phyloP scores from a whole-genome alignment of 345 rosid genomes.

The Balakata baccata region DNA sequence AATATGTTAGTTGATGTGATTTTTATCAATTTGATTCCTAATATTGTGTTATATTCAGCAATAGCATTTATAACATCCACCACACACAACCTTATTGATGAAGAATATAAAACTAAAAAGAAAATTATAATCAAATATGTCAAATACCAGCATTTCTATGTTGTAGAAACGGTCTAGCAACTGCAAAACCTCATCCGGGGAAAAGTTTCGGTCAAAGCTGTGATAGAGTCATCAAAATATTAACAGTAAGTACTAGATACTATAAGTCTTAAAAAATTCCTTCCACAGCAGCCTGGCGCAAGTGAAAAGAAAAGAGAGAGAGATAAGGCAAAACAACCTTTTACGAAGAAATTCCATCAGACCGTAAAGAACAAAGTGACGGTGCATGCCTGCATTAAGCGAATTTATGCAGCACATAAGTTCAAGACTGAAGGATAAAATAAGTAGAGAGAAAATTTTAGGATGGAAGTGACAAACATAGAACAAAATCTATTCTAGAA shows the following conservation, averaged over 20 bases:
- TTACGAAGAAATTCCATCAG: constrained; percentile 81
- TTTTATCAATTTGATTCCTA: neutral
- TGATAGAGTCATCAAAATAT: constrained; percentile 10
- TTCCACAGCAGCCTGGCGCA: neutral
- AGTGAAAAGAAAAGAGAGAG: neutral
- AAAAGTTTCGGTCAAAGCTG: constrained; percentile 81
- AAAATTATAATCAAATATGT: neutral
- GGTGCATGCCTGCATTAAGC: constrained; percentile 70
- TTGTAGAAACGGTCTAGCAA: constrained; percentile 90
- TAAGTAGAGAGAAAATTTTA: neutral
- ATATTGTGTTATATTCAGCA: neutral
- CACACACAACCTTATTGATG: neutral
- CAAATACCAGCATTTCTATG: constrained; percentile 82
- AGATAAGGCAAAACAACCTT: constrained; percentile 48
- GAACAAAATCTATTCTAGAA: neutral
- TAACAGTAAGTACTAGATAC: neutral
- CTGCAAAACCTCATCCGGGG: constrained; percentile 89
- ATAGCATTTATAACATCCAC: neutral
- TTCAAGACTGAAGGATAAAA: neutral
- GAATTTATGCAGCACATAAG: neutral
- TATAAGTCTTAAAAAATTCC: neutral
- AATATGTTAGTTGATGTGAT: neutral
- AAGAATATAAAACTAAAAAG: neutral
- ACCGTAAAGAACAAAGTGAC: constrained; percentile 89
- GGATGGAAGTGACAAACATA: neutral